Evolutionary conservation across 179 eudicot genomes (phyloP).

Genomic region (Silene vulgaris): DNA sequence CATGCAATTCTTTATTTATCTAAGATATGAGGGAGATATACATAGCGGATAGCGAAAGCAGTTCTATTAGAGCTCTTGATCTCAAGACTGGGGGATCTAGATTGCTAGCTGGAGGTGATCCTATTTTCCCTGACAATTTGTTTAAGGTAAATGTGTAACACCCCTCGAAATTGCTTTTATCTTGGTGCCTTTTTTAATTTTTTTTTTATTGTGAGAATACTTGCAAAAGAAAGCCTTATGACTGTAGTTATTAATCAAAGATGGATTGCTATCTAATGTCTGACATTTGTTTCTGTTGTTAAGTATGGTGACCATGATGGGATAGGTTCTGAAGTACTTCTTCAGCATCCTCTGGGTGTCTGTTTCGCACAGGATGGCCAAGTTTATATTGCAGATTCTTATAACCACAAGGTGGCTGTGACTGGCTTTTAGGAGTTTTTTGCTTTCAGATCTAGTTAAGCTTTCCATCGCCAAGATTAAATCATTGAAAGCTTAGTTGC

Average conservation of each 20-base stretch:
- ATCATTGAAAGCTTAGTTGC: neutral
- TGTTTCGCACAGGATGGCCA: slow-evolving; percentile 71
- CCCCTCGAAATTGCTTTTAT: neutral
- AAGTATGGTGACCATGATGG: slow-evolving; percentile 98
- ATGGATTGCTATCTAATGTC: neutral
- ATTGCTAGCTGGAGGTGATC: slow-evolving; percentile 89
- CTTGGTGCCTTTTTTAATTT: neutral
- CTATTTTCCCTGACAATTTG: slow-evolving; percentile 77
- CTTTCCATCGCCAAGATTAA: neutral
- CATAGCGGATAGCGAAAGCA: slow-evolving; percentile 98
- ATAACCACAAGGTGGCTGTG: slow-evolving; percentile 84
- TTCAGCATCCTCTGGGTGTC: slow-evolving; percentile 92
- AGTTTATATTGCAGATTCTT: slow-evolving; percentile 85
- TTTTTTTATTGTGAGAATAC: neutral
- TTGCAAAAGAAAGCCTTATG: slow-evolving; percentile 4
- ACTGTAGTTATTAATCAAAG: neutral
- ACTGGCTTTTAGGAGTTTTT: neutral
- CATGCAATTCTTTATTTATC: slow-evolving; percentile 13
- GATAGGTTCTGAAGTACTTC: slow-evolving; percentile 80
- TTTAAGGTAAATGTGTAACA: slow-evolving; percentile 48
- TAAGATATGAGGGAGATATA: slow-evolving; percentile 70
- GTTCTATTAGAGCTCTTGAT: slow-evolving; percentile 88
- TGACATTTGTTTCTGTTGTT: slow-evolving; percentile 20
- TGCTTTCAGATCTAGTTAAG: neutral
- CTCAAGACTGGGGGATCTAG: slow-evolving; percentile 89